A percentile compares a stretch with the other conserved stretches of the same genome.
Conservation (phyloP, 768 basidiomycete species). For the Tricholoma furcatifolium region DNA sequence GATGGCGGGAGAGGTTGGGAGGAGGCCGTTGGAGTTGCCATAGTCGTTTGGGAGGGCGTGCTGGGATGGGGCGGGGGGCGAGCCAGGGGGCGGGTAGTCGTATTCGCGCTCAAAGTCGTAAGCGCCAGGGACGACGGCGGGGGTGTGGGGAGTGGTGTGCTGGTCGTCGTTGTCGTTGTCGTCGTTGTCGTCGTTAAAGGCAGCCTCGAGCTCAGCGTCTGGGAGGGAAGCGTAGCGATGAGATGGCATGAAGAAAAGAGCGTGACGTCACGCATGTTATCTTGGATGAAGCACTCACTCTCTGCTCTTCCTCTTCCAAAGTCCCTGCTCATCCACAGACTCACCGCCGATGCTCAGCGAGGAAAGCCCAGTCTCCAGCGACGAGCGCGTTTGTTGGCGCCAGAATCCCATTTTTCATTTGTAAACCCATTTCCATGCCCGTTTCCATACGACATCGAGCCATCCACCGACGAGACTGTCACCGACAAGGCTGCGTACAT, state of each 20-base stretch:
- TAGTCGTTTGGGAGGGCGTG: conserved; percentile 61
- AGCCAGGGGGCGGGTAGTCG: conserved; percentile 77
- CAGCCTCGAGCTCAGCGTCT: conserved; percentile 32
- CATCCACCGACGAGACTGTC: conserved; percentile 40
- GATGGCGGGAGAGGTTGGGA: conserved; percentile 62
- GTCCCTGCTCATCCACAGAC: conserved; percentile 40
- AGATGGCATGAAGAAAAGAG: not conserved
- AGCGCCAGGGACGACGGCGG: conserved; percentile 36
- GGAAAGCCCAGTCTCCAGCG: conserved; percentile 67
- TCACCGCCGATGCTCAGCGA: conserved; percentile 56
- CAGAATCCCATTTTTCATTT: conserved; percentile 71
- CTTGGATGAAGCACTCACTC: not conserved
- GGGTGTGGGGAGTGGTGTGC: not conserved
- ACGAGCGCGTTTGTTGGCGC: conserved; percentile 58
- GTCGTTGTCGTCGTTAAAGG: conserved; percentile 20
- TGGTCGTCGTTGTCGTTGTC: conserved; percentile 17
- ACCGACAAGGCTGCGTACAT: conserved; percentile 63
- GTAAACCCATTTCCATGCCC: conserved; percentile 78
- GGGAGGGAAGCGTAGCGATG: not conserved
- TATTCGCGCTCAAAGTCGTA: conserved; percentile 86
- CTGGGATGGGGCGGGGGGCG: conserved; percentile 62
- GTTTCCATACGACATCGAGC: conserved; percentile 79
- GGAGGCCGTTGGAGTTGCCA: conserved; percentile 70
- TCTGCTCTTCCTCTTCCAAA: conserved; percentile 52
- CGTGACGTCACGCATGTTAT: too few relatives aligned